These are phyloP conservation scores for Dovyalis caffra DNA, from an alignment of 345 rosid genomes.

Conservation along the genomic window DNA sequence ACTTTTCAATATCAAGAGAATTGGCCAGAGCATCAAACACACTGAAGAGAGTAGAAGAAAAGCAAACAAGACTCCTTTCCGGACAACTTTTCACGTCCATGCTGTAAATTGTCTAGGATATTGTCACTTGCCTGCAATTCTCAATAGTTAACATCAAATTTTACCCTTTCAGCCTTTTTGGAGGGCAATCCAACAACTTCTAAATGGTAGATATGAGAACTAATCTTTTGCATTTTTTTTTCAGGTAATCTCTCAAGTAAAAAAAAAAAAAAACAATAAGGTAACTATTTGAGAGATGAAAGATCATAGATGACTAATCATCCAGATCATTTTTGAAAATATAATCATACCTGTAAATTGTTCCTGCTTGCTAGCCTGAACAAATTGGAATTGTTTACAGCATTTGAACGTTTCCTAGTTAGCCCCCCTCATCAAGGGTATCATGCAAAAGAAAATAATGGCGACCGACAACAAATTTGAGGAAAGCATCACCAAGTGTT, in stretches of 20 bases:
- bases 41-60: not conserved
- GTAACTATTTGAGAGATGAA: not conserved
- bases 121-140: not conserved
- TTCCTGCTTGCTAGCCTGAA: constrained; percentile 56
- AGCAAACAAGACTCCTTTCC: not conserved
- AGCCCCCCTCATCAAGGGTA: constrained; percentile 81
- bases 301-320: not conserved
- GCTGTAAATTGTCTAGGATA: not conserved
- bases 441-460: constrained; percentile 72
- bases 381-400: constrained; percentile 74
- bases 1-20: not conserved
- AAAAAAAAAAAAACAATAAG: not conserved
- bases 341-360: constrained; percentile 65
- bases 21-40: not conserved
- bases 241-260: not conserved
- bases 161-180: not conserved
- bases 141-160: not conserved
- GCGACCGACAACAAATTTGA: constrained; percentile 80
- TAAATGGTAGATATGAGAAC: no score
- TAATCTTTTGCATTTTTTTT: no score
- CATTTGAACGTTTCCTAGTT: constrained; percentile 73
- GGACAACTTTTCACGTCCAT: no score
- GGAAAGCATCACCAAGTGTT: constrained; percentile 86
- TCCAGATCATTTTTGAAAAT: constrained; percentile 10
- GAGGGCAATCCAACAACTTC: no score